Evolutionary conservation across 1,284 basidiomycete genomes (phyloP).

Genomic region (Ceraceosorus bombacis): DNA sequence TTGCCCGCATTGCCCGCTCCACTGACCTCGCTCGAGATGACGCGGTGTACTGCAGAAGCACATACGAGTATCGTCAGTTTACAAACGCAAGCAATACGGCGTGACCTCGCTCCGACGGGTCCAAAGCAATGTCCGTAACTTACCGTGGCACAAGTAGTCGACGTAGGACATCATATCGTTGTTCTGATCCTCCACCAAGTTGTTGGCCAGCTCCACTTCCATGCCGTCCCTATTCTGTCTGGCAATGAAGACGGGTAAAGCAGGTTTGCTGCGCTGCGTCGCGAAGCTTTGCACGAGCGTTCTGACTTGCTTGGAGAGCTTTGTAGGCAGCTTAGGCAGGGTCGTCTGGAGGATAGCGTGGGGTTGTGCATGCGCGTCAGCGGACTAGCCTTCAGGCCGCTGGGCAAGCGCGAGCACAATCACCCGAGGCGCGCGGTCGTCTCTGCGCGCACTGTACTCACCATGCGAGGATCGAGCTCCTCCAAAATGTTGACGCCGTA

Average conservation of each 20-base stretch:
- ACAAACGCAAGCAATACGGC: no score
- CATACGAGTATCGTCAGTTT: no score
- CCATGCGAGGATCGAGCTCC: slow-evolving; percentile 66
- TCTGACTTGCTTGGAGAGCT: slow-evolving; percentile 73
- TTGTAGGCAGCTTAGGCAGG: slow-evolving; percentile 67
- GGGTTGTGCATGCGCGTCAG: no score
- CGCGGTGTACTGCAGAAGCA: no score
- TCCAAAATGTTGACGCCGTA: slow-evolving; percentile 76
- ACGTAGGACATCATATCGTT: slow-evolving; percentile 69
- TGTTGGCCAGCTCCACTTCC: slow-evolving; percentile 93
- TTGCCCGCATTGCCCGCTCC: no score
- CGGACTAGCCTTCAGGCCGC: no score
- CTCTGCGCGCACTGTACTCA: slow-evolving; percentile 47
- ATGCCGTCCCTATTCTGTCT: slow-evolving; percentile 84
- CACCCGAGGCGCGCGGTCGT: neutral
- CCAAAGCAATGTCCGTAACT: neutral
- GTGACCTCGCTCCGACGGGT: no score
- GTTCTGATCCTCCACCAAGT: slow-evolving; percentile 93
- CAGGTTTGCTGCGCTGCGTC: slow-evolving; percentile 58
- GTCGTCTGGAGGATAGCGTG: slow-evolving; percentile 53
- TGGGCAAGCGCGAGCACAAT: no score
- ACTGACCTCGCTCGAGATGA: no score
- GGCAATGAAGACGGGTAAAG: slow-evolving; percentile 67
- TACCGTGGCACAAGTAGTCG: slow-evolving; percentile 28
- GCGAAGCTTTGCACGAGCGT: slow-evolving; percentile 72